These are phyloP conservation scores for Phyllosticta capitalensis DNA, from an alignment of 2,329 filamentous ascomycete genomes.

Conservation along the genomic window DNA sequence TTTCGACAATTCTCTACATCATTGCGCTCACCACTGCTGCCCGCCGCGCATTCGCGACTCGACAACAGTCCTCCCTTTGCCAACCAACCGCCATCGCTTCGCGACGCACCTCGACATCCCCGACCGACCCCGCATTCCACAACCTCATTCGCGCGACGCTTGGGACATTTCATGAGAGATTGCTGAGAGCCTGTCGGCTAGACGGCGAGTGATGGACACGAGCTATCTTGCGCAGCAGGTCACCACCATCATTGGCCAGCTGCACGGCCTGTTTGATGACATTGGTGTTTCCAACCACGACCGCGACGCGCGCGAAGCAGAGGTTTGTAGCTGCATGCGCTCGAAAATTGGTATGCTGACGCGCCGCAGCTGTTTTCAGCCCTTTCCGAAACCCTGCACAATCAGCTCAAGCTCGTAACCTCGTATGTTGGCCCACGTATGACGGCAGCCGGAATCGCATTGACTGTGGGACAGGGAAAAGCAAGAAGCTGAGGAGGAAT, in stretches of 20 bases:
- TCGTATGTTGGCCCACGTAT: constrained; percentile 36
- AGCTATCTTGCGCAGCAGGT: constrained; percentile 92
- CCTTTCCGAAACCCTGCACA: constrained; percentile 83
- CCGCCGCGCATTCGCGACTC: background rate
- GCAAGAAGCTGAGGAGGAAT: constrained; percentile 81
- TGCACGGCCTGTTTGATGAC: constrained; percentile 93
- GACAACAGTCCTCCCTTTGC: background rate
- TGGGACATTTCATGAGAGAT: background rate
- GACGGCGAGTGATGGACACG: constrained; percentile 58
- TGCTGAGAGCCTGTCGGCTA: background rate
- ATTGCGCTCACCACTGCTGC: background rate
- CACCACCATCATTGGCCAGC: constrained; percentile 82
- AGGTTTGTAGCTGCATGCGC: constrained; percentile 48
- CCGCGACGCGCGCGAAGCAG: constrained; percentile 77
- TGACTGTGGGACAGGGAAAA: constrained; percentile 55
- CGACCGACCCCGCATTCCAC: background rate
- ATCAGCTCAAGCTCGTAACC: constrained; percentile 75
- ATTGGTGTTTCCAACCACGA: constrained; percentile 94
- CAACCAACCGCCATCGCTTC: background rate
- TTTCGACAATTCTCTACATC: background rate
- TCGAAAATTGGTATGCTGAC: constrained; percentile 14
- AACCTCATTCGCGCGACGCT: background rate
- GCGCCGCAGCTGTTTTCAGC: constrained; percentile 69
- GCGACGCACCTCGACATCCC: background rate
- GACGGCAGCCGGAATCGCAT: background rate